A percentile compares a stretch with the other conserved stretches of the same genome.
Evolutionary conservation across 192 early-diverging fungal species (phyloP).

Genomic region (Backusella tarrabulga): DNA sequence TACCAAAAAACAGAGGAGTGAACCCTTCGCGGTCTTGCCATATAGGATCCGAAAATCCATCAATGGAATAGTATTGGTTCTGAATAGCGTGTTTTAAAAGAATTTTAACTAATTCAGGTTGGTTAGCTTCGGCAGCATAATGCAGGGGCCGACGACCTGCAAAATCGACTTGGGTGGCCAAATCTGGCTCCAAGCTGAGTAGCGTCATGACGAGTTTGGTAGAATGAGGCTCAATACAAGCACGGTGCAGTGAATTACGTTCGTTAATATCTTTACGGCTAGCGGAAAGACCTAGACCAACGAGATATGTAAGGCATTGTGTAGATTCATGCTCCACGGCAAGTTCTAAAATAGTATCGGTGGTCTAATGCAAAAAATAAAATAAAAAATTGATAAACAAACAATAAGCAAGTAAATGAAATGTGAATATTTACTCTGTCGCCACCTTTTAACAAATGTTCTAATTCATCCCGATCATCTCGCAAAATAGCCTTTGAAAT

Average conservation of each 20-base stretch:
- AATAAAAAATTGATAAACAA: background rate
- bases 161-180: slow-evolving; percentile 47
- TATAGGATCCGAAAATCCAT: slow-evolving; percentile 36
- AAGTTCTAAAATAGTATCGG: slow-evolving; percentile 16
- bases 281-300: slow-evolving; percentile 29
- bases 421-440: background rate
- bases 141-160: slow-evolving; percentile 61
- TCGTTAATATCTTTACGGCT: slow-evolving; percentile 56
- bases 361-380: background rate
- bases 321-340: slow-evolving; percentile 40
- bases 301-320: slow-evolving; percentile 37
- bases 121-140: slow-evolving; percentile 57
- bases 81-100: slow-evolving; percentile 47
- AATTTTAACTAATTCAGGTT: slow-evolving; percentile 39
- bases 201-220: slow-evolving; percentile 13
- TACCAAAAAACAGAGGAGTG: slow-evolving; percentile 63
- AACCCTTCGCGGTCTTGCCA: slow-evolving; percentile 72
- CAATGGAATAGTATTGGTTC: slow-evolving; percentile 30
- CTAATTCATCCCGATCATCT: slow-evolving; percentile 36
- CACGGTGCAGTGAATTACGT: slow-evolving; percentile 54
- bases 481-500: slow-evolving; percentile 35
- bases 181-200: slow-evolving; percentile 6
- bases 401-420: background rate
- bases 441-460: slow-evolving; percentile 21
- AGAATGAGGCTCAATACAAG: slow-evolving; percentile 40